Percentiles rank a stretch among this genome's conserved stretches.
These are phyloP conservation scores for Clausena lansium DNA, from an alignment of 345 rosid species.

Conservation along the genomic window DNA sequence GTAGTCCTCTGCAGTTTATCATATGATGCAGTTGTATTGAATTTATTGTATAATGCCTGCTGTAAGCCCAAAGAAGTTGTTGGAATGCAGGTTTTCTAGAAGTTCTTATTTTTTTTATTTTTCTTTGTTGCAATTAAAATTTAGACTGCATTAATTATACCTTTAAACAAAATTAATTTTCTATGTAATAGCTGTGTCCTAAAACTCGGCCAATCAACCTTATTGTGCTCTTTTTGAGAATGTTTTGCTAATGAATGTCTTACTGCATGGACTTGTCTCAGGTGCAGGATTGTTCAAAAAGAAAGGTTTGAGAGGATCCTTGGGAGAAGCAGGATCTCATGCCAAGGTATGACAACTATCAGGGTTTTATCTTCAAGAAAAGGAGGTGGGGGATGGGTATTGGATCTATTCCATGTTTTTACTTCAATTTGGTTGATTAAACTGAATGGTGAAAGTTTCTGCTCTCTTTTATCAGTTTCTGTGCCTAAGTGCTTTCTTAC, in stretches of 20 bases:
- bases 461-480: not conserved
- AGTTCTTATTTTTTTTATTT: not conserved
- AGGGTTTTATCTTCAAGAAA: not conserved
- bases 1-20: no score
- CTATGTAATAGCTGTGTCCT: not conserved
- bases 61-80: not conserved
- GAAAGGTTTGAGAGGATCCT: conserved; percentile 79
- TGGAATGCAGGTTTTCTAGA: not conserved
- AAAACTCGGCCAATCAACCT: not conserved
- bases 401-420: not conserved
- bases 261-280: conserved; percentile 24
- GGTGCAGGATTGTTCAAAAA: conserved; percentile 81
- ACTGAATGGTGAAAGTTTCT: not conserved
- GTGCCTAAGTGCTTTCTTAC: not conserved
- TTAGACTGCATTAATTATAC: not conserved
- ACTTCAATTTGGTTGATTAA: not conserved
- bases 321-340: conserved; percentile 76
- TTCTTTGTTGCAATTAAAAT: not conserved
- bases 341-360: conserved; percentile 63
- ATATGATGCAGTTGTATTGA: no score
- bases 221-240: not conserved
- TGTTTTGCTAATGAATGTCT: not conserved
- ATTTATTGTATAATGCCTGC: not conserved
- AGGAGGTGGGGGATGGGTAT: not conserved
- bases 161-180: not conserved